These are phyloP conservation scores for Pichia sp. DNA, from an alignment of 1,139 yeast genomes.

Conservation along the genomic window DNA sequence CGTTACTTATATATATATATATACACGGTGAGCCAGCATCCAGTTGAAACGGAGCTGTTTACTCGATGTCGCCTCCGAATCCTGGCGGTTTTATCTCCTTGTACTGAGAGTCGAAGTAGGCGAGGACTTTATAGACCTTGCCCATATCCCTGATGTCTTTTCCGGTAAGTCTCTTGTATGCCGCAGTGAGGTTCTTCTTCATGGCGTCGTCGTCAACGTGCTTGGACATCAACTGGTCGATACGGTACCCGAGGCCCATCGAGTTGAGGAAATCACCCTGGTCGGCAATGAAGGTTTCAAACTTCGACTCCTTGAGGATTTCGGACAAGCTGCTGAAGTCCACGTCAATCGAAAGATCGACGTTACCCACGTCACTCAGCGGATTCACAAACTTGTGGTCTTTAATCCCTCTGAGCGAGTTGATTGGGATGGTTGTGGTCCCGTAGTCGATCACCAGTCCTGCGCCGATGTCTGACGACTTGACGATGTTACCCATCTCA, in stretches of 20 bases:
- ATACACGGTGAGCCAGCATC: background rate
- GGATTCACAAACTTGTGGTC: slow-evolving; percentile 78
- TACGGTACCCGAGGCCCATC: slow-evolving; percentile 72
- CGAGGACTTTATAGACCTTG: slow-evolving; percentile 66
- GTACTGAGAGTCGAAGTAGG: slow-evolving; percentile 47
- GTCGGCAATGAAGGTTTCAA: slow-evolving; percentile 48
- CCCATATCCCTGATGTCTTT: slow-evolving; percentile 70
- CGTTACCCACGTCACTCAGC: slow-evolving; percentile 68
- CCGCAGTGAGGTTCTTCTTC: slow-evolving; percentile 47
- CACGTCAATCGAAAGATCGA: slow-evolving; percentile 80
- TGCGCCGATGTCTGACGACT: slow-evolving; percentile 45
- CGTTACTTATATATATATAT: background rate
- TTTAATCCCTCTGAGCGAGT: slow-evolving; percentile 69
- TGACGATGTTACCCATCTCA: slow-evolving; percentile 42
- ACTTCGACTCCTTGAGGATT: slow-evolving; percentile 22
- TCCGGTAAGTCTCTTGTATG: slow-evolving; percentile 63
- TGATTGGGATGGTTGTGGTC: slow-evolving; percentile 56
- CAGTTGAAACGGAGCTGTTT: background rate
- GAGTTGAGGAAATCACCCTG: slow-evolving; percentile 81
- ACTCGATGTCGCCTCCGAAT: slow-evolving; percentile 31
- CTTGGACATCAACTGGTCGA: slow-evolving; percentile 46
- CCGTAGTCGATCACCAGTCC: slow-evolving; percentile 81
- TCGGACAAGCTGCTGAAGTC: slow-evolving; percentile 45
- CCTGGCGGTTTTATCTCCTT: slow-evolving; percentile 39
- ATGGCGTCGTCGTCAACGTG: slow-evolving; percentile 31